Evolutionary conservation across 148 eudicot genomes (phyloP).

Genomic region (Diospyros kaki): DNA sequence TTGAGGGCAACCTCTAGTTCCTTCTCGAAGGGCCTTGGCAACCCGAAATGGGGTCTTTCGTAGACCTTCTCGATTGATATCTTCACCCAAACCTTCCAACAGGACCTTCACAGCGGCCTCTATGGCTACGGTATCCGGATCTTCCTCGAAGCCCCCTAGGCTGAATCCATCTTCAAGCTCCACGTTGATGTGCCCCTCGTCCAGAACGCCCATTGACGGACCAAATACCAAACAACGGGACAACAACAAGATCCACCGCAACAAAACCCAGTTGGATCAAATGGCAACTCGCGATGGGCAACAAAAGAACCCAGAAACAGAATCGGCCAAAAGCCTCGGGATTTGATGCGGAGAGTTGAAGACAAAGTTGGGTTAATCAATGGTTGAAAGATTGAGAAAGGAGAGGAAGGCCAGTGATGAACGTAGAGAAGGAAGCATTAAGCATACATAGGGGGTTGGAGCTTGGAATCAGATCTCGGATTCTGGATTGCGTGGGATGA

Average conservation of each 20-base stretch:
- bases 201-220: conserved; percentile 81
- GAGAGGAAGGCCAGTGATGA: background rate
- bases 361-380: background rate
- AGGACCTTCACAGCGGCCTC: conserved; percentile 77
- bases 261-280: background rate
- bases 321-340: conserved; percentile 3
- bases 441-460: too few relatives aligned
- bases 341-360: conserved; percentile 3
- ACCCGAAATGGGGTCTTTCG: conserved; percentile 84
- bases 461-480: too few relatives aligned
- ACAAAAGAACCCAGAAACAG: background rate
- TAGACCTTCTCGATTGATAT: conserved; percentile 80
- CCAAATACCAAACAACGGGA: background rate
- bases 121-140: conserved; percentile 46
- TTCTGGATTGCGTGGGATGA: too few relatives aligned
- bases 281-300: background rate
- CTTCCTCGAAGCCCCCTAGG: conserved; percentile 33
- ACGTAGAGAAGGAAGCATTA: too few relatives aligned
- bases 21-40: conserved; percentile 84
- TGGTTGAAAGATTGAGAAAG: background rate
- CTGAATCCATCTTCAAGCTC: conserved; percentile 51
- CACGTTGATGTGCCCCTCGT: conserved; percentile 54
- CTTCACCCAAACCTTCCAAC: conserved; percentile 84
- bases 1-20: conserved; percentile 34
- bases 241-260: background rate